These are phyloP conservation scores for Globisporangium perplexum DNA, from an alignment of 352 stramenopile genomes.

Conservation along the genomic window DNA sequence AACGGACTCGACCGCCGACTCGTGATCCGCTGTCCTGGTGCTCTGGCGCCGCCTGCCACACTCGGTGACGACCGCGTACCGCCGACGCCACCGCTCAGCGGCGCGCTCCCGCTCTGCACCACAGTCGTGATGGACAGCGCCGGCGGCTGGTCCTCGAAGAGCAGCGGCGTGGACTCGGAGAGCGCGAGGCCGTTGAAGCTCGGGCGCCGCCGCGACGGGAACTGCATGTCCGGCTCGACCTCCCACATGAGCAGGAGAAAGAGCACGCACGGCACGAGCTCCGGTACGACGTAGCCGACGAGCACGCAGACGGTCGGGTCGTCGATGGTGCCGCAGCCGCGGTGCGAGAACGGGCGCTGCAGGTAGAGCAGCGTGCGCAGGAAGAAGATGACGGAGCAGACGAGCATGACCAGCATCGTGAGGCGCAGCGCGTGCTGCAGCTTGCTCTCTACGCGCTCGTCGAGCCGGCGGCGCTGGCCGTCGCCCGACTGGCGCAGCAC, in stretches of 20 bases:
- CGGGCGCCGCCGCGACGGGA: constrained; percentile 45
- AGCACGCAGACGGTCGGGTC: constrained; percentile 60
- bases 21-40: constrained; percentile 14
- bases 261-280: constrained; percentile 65
- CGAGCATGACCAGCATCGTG: constrained; percentile 64
- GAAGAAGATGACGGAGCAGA: constrained; percentile 60
- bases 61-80: constrained; percentile 1
- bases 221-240: constrained; percentile 65
- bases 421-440: constrained; percentile 73
- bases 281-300: constrained; percentile 64
- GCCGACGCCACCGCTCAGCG: constrained; percentile 12
- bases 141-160: constrained; percentile 23
- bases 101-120: not conserved
- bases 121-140: constrained; percentile 33
- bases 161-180: constrained; percentile 13
- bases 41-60: constrained; percentile 1
- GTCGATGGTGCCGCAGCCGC: constrained; percentile 57
- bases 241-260: constrained; percentile 87
- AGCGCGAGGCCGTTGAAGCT: constrained; percentile 24
- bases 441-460: constrained; percentile 58
- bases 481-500: constrained; percentile 48
- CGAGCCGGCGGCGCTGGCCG: constrained; percentile 34
- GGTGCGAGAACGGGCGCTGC: constrained; percentile 68
- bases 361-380: constrained; percentile 79
- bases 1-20: constrained; percentile 49